phyloP scores from a whole-genome alignment of 202 grass and related monocot genomes.

The Panicum virgatum region DNA sequence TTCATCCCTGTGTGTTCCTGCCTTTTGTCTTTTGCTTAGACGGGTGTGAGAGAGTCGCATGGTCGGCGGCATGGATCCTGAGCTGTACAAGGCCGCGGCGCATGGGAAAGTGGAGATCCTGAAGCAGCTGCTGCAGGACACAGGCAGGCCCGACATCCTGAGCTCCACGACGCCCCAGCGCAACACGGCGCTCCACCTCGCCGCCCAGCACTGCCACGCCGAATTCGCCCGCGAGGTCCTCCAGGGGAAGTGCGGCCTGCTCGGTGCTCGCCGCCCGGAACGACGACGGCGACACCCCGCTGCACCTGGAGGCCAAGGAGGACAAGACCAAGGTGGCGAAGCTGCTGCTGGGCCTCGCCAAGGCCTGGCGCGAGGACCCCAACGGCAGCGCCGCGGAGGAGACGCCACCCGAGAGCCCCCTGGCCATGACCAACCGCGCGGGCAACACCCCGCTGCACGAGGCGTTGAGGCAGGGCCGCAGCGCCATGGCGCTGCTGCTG shows the following conservation, averaged over 20 bases:
- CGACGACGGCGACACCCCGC: constrained; percentile 57
- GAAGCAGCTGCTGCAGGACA: background rate
- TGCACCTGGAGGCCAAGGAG: constrained; percentile 61
- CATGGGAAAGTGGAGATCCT: constrained; percentile 37
- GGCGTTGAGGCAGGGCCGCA: constrained; percentile 37
- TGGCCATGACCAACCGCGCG: constrained; percentile 21
- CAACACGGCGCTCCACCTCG: constrained; percentile 71
- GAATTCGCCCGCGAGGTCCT: constrained; percentile 31
- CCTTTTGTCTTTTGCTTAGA: too few species aligned
- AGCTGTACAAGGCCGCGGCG: constrained; percentile 47
- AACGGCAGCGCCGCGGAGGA: background rate
- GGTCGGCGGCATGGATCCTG: constrained; percentile 47
- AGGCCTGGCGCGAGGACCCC: background rate
- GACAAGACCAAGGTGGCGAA: constrained; percentile 29
- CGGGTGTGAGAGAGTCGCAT: background rate
- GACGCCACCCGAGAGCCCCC: background rate
- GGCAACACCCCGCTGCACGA: constrained; percentile 69
- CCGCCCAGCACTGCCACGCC: constrained; percentile 43
- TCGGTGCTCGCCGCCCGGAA: constrained; percentile 49
- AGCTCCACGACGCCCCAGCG: constrained; percentile 46
- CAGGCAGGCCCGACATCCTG: background rate
- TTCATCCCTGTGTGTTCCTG: too few species aligned
- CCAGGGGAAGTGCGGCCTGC: background rate
- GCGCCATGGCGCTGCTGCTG: constrained; percentile 43
- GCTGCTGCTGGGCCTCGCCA: background rate